Evolutionary conservation across 2,329 filamentous ascomycete species (phyloP).

Genomic region (Cryphonectria naterciae): DNA sequence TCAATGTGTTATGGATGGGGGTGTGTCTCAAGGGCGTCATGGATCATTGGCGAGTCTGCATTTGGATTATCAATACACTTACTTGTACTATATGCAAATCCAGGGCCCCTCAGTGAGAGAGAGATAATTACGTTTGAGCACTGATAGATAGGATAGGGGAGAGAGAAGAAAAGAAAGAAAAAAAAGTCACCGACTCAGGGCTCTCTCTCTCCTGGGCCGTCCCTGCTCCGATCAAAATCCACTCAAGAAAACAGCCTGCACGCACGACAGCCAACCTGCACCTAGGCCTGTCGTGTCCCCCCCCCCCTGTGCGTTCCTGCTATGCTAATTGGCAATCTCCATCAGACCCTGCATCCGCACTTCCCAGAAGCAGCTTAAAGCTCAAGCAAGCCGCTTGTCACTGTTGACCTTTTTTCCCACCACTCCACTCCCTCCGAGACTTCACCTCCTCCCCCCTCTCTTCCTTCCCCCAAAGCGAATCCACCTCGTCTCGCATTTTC

Average conservation of each 20-base stretch:
- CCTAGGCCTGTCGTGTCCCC: too few species aligned
- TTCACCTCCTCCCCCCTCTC: background rate
- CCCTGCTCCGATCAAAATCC: background rate
- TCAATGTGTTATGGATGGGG: background rate
- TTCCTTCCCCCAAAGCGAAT: background rate
- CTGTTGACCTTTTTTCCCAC: background rate
- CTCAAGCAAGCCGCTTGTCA: slow-evolving; percentile 8
- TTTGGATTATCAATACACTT: background rate
- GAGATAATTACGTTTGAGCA: background rate
- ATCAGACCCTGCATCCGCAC: slow-evolving; percentile 6
- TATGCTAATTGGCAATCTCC: slow-evolving; percentile 17
- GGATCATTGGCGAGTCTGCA: background rate
- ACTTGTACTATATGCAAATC: background rate
- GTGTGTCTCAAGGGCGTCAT: background rate
- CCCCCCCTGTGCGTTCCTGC: slow-evolving; percentile 3
- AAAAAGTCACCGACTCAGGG: background rate
- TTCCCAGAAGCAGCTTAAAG: slow-evolving; percentile 6
- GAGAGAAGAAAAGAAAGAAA: background rate
- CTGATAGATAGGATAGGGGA: background rate
- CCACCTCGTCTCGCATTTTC: slow-evolving; percentile 1
- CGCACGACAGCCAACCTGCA: background rate
- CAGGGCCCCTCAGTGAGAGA: too few species aligned
- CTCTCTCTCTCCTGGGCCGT: background rate
- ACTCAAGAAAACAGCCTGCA: background rate
- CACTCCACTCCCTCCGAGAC: background rate